These are phyloP conservation scores for Cyberlindnera veronae DNA, from an alignment of 805 yeast genomes.

Conservation along the genomic window DNA sequence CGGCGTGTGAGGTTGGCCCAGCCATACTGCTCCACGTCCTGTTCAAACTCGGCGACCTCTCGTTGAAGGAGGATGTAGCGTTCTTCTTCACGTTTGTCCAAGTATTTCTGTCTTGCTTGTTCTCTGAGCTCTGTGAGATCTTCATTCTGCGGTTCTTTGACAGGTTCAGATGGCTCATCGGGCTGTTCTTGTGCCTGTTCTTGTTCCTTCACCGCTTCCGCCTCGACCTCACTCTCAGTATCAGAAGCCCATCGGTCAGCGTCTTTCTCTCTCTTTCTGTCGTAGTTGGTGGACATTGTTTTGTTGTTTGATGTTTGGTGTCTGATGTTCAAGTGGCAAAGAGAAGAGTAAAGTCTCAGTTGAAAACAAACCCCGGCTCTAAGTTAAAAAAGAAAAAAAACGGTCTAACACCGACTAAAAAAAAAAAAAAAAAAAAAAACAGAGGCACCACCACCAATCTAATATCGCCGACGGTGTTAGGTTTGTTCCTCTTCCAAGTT, in stretches of 20 bases:
- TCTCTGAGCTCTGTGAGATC: slow-evolving; percentile 35
- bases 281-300: slow-evolving; percentile 2
- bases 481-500: no score
- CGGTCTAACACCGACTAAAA: neutral
- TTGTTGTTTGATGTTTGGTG: no score
- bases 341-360: no score
- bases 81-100: slow-evolving; percentile 46
- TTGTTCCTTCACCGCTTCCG: slow-evolving; percentile 2
- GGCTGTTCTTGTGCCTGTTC: neutral
- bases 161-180: neutral
- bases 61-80: slow-evolving; percentile 39
- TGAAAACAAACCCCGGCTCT: neutral
- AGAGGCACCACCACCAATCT: no score
- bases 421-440: no score
- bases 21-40: slow-evolving; percentile 47
- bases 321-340: no score
- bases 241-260: slow-evolving; percentile 24
- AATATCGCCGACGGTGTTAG: no score
- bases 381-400: slow-evolving; percentile 4
- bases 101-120: slow-evolving; percentile 47
- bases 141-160: neutral
- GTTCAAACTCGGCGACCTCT: slow-evolving; percentile 48
- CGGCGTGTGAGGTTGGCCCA: slow-evolving; percentile 47
- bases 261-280: slow-evolving; percentile 15
- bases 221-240: slow-evolving; percentile 8